These are phyloP conservation scores for Kodamaea kaohsiungensis DNA, from an alignment of 805 yeast genomes.

Conservation along the genomic window DNA sequence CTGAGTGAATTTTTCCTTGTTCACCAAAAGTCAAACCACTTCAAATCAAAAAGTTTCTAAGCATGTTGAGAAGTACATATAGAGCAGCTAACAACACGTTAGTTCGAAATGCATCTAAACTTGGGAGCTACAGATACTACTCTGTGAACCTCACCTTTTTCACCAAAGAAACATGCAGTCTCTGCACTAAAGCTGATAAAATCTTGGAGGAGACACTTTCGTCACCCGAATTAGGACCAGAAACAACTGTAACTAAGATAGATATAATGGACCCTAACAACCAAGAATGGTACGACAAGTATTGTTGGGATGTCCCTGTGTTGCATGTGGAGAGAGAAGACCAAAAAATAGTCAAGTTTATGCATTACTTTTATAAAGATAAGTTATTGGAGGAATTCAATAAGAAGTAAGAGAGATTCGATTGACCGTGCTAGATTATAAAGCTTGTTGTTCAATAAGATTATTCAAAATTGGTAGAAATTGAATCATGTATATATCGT, in stretches of 20 bases:
- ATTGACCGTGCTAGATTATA: no score
- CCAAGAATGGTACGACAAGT: slow-evolving; percentile 65
- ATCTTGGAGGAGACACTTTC: slow-evolving; percentile 47
- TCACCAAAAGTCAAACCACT: not conserved
- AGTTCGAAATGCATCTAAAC: not conserved
- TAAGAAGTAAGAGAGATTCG: slow-evolving; percentile 31
- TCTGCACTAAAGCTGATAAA: slow-evolving; percentile 65
- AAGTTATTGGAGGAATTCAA: slow-evolving; percentile 54
- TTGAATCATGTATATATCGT: no score
- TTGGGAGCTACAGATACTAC: not conserved
- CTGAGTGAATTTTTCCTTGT: not conserved
- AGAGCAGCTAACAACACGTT: not conserved
- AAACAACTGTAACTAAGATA: slow-evolving; percentile 20
- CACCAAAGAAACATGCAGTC: slow-evolving; percentile 67
- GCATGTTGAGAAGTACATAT: not conserved
- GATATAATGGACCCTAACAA: slow-evolving; percentile 65
- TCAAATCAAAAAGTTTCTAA: not conserved
- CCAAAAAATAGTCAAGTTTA: slow-evolving; percentile 54
- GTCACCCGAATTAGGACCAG: slow-evolving; percentile 12
- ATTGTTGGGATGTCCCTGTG: slow-evolving; percentile 80
- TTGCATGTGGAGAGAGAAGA: slow-evolving; percentile 58
- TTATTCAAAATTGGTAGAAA: no score
- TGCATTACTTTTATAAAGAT: slow-evolving; percentile 64
- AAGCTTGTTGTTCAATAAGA: no score
- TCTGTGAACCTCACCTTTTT: slow-evolving; percentile 50